Evolutionary conservation across 1,284 basidiomycete species (phyloP), one percentile per base, ranked within the genome.

Genomic region (Tilletia walkeri): DNA sequence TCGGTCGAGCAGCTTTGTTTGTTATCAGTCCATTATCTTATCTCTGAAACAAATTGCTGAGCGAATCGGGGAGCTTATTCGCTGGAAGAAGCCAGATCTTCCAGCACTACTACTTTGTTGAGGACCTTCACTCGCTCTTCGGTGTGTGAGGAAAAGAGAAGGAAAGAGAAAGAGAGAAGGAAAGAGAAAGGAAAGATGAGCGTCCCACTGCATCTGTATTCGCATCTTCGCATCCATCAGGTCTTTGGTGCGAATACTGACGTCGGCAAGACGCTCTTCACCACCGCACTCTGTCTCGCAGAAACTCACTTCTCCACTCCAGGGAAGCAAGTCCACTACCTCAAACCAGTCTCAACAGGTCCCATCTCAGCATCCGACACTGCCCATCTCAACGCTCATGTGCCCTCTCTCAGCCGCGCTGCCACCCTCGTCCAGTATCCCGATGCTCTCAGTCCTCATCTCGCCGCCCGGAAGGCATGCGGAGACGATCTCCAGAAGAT

Each of bases 221-320:
- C 75, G 9, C 73, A 77, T 39, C 70, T 81, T 4, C 71, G 79
- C 4, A 50, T 79, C 36, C 78, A 75, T 54, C 79, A 83, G 67
- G 72, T 83, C 30, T 82, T 83, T 75, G 82, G 82, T 20, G 81
- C 82, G 14, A 81, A 82, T 69, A 83, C 82, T 5, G 82, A 83
- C 65, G 82, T 82, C 0, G 82, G 82, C 71, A 83, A 83, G 75
- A 82, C 82, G 18, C 79, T 83, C 68, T 81, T 83, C 69, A 75
- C 81, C n/a, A 83, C 82, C 4, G 82, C 78, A 1, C 74, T 82
- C 50, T 78, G 75, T 36, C 73, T 82, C 20, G 82, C 82, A 77
- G 78, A 6, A 73, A 78, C 5, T 69, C 72, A 2, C 72, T 75
- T 0, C 76, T 75, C 0, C 65, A 71, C 10, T 71, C 72, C 34